Base-by-base conservation (phyloP, 371 early-diverging fungal genomes). In the Mucor circinelloides region DNA sequence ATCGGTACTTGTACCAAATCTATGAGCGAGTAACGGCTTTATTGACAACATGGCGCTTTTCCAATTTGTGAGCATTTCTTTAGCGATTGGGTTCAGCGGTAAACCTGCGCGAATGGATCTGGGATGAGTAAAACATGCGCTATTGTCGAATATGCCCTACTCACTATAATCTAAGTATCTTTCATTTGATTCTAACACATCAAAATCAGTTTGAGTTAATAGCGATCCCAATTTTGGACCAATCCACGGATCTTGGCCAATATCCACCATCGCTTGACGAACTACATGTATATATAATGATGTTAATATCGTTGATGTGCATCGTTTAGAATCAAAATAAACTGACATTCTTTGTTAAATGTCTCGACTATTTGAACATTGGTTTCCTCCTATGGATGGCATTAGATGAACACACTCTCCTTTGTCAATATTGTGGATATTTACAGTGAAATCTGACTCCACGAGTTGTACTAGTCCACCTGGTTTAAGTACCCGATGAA, bases 401-500 rank as follows among this genome's bases (percentile, higher is more conserved):
- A 38, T 32, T 32, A 58, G 36, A 42, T 17, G 13, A 17, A 15
- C 42, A 42, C 15, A n/a, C 15, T 44, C 6, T 48, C 3, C 9
- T 21, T 6, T 6, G 8, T 4, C 34, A 8, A 1, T 34, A 6
- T 10, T 1, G 34, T 34, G 8, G 9, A 34, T 34, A 34, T 57
- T 62, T 70, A 77, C 79, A 8, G 80, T 76, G 44, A 83, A 74
- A 68, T 81, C 75, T 23, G 77, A 72, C 60, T 85, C 85, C 55
- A 78, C 66, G 55, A 81, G 63, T 60, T 81, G 75, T 3, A 82
- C 63, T 60, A 75, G 52, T 44, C 85, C 85, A 52, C 80, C 81
- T 1, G 75, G 77, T 74, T 85, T 85, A 4, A 82, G 71, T 12
- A 82, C 81, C 36, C 85, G 80, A 63, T 63, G 65, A 32, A 79